Conservation (phyloP, 768 basidiomycete genomes). For the Amyloporia xantha region DNA sequence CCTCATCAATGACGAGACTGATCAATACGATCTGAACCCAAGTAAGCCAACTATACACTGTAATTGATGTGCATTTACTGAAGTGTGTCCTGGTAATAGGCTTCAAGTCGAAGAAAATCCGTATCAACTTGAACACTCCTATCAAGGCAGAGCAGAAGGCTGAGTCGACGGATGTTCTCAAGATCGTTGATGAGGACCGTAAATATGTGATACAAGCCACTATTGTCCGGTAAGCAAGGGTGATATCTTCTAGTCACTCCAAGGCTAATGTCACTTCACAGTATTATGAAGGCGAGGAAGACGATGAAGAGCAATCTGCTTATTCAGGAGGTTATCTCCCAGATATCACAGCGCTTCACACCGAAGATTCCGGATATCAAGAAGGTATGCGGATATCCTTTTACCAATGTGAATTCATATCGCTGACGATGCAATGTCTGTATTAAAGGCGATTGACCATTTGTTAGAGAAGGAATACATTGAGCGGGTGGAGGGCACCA, state of each 20-base stretch:
- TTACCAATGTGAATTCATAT: not conserved
- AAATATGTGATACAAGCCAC: slow-evolving; percentile 96
- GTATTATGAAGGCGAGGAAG: slow-evolving; percentile 94
- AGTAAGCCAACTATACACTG: slow-evolving; percentile 30
- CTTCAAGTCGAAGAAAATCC: slow-evolving; percentile 92
- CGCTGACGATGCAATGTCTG: not conserved
- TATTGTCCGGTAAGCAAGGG: slow-evolving; percentile 59
- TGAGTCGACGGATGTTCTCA: slow-evolving; percentile 83
- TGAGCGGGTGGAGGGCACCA: slow-evolving; percentile 86
- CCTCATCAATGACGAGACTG: slow-evolving; percentile 79
- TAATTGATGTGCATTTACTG: not conserved
- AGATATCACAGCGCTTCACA: slow-evolving; percentile 81
- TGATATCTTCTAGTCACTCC: not conserved
- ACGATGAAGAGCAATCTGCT: slow-evolving; percentile 90
- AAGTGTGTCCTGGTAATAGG: slow-evolving; percentile 32
- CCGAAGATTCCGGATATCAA: slow-evolving; percentile 97
- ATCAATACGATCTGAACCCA: slow-evolving; percentile 91
- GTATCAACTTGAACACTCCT: slow-evolving; percentile 84
- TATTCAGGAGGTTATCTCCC: slow-evolving; percentile 86
- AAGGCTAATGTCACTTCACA: slow-evolving; percentile 21
- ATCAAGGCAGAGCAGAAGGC: slow-evolving; percentile 94
- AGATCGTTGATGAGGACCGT: slow-evolving; percentile 94
- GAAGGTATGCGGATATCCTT: slow-evolving; percentile 48
- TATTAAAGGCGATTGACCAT: slow-evolving; percentile 78
- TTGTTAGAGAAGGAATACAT: slow-evolving; percentile 97